Evolutionary conservation across 2,329 filamentous ascomycete genomes (phyloP).

Genomic region (Alternaria gansuensis): DNA sequence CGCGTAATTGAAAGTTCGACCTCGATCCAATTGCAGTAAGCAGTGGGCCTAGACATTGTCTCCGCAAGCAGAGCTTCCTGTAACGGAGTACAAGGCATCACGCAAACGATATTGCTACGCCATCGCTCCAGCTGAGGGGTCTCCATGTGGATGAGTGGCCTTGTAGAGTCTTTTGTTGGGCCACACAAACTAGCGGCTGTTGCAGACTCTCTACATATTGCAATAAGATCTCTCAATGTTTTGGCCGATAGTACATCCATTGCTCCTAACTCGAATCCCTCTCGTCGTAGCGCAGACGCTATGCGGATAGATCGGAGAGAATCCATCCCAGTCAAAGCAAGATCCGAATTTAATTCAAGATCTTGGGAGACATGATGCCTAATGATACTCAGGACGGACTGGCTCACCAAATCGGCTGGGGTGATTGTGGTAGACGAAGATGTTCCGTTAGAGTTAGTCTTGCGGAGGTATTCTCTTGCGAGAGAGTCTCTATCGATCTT

Average conservation of each 20-base stretch:
- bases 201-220: conserved; percentile 28
- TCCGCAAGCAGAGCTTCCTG: conserved; percentile 84
- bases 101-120: conserved; percentile 37
- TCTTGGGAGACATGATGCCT: conserved; percentile 54
- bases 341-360: conserved; percentile 53
- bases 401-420: conserved; percentile 19
- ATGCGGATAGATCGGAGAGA: conserved; percentile 71
- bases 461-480: conserved; percentile 62
- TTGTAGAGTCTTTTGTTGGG: not conserved
- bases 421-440: conserved; percentile 16
- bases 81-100: conserved; percentile 72
- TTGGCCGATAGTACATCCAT: conserved; percentile 68
- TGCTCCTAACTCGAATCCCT: conserved; percentile 66
- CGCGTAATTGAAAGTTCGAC: conserved; percentile 62
- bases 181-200: not conserved
- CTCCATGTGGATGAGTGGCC: not conserved
- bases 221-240: conserved; percentile 51
- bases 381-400: conserved; percentile 55
- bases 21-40: conserved; percentile 83
- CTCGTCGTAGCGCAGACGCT: conserved; percentile 68
- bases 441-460: conserved; percentile 23
- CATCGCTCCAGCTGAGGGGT: conserved; percentile 27
- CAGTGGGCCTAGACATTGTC: conserved; percentile 65
- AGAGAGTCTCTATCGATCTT: conserved; percentile 79
- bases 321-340: conserved; percentile 69